Percentiles rank a stretch among this genome's conserved stretches.
These are phyloP conservation scores for Aspergillus egyptiacus DNA, from an alignment of 495 filamentous ascomycete genomes.

Conservation along the genomic window DNA sequence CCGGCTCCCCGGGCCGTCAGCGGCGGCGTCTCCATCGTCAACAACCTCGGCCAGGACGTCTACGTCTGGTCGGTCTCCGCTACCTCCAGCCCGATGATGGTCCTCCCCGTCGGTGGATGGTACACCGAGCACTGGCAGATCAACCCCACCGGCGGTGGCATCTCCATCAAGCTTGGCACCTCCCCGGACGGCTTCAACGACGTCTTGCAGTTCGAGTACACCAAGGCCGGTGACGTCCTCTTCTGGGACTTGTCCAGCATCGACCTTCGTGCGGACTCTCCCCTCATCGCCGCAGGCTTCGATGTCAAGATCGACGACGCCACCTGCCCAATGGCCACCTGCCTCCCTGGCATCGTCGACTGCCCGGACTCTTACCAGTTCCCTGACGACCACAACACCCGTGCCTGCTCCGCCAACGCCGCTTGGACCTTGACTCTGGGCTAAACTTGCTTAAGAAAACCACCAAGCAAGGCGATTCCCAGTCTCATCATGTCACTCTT, in stretches of 20 bases:
- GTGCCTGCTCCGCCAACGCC: slow-evolving; percentile 22
- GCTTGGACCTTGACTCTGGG: slow-evolving; percentile 28
- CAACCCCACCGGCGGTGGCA: slow-evolving; percentile 38
- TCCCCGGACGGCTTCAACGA: slow-evolving; percentile 22
- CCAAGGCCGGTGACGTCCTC: slow-evolving; percentile 29
- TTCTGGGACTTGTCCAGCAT: slow-evolving; percentile 40
- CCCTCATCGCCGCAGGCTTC: slow-evolving; percentile 20
- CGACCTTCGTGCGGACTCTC: slow-evolving; percentile 17
- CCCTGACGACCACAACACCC: slow-evolving; percentile 30
- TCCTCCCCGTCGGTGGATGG: slow-evolving; percentile 24
- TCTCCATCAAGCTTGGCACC: slow-evolving; percentile 40
- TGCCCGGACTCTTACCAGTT: slow-evolving; percentile 30
- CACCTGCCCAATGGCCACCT: slow-evolving; percentile 23
- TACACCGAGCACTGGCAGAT: slow-evolving; percentile 33
- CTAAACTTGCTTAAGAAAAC: slow-evolving; percentile 3
- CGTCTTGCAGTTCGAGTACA: slow-evolving; percentile 46
- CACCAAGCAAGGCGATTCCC: neutral
- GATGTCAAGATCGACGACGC: slow-evolving; percentile 13
- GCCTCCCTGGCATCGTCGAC: slow-evolving; percentile 22
- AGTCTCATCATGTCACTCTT: slow-evolving; percentile 5
- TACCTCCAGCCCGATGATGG: slow-evolving; percentile 25
- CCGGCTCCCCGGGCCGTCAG: neutral
- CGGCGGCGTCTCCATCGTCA: slow-evolving; percentile 18
- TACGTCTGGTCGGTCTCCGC: slow-evolving; percentile 40
- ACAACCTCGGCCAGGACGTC: slow-evolving; percentile 30